Conservation (phyloP, 768 basidiomycete genomes). For the Pseudohyphozyma bogoriensis region DNA sequence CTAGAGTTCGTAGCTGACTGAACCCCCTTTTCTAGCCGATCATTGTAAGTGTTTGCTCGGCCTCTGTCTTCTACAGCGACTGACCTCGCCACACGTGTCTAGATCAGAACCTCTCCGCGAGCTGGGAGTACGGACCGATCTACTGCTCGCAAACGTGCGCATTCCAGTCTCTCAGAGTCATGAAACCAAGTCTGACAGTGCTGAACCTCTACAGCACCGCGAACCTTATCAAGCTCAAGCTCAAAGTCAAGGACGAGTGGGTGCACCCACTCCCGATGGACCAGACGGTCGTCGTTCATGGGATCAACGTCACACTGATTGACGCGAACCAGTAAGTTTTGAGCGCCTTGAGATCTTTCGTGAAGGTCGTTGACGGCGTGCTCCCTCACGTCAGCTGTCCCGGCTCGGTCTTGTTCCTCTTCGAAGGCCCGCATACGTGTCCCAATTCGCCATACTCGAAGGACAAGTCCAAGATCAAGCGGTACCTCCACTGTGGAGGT, state of each 20-base stretch:
- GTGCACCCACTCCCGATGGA: constrained; percentile 79
- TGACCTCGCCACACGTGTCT: not conserved
- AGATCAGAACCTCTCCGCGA: constrained; percentile 62
- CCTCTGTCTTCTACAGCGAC: not conserved
- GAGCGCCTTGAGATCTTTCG: no score
- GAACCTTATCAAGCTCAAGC: constrained; percentile 81
- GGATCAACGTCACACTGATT: constrained; percentile 83
- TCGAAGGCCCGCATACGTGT: constrained; percentile 76
- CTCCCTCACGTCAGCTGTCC: constrained; percentile 45
- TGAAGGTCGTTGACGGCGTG: not conserved
- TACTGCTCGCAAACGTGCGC: constrained; percentile 63
- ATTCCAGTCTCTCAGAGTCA: not conserved
- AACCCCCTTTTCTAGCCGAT: not conserved
- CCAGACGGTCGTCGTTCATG: constrained; percentile 61
- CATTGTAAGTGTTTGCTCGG: constrained; percentile 5
- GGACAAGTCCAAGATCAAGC: constrained; percentile 45
- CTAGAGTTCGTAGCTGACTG: not conserved
- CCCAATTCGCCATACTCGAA: constrained; percentile 25
- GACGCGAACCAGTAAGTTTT: constrained; percentile 81
- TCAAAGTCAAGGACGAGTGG: constrained; percentile 80
- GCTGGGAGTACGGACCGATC: constrained; percentile 83
- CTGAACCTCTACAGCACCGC: constrained; percentile 55
- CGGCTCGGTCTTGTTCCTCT: constrained; percentile 86
- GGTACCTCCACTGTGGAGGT: constrained; percentile 90
- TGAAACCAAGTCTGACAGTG: no score